Percentiles rank a stretch among this genome's conserved stretches.
Conservation (phyloP, 345 rosid genomes). For the Erodium maritimum region DNA sequence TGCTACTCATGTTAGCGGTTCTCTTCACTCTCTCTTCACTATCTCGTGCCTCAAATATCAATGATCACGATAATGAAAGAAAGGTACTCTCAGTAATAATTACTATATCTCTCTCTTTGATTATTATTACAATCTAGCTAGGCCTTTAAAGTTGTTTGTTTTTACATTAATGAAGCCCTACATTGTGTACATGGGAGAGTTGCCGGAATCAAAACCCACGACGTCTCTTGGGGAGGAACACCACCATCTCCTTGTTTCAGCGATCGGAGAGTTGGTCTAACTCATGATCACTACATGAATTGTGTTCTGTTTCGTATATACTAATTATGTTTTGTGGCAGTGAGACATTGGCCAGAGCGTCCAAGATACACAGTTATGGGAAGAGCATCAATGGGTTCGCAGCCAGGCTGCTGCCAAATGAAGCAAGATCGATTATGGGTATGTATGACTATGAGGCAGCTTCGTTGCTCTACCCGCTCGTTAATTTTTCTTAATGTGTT, state of each 20-base stretch:
- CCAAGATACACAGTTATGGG: slow-evolving; percentile 50
- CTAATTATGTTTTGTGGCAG: too few species aligned
- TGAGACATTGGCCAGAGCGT: slow-evolving; percentile 35
- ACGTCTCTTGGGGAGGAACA: neutral
- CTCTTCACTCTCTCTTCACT: neutral
- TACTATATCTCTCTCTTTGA: too few species aligned
- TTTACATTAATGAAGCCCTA: neutral
- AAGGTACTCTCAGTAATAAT: neutral
- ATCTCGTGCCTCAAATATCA: neutral
- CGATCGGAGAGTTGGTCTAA: neutral
- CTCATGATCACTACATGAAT: too few species aligned
- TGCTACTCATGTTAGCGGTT: neutral
- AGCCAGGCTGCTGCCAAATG: slow-evolving; percentile 58
- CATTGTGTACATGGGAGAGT: neutral
- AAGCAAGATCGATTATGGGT: slow-evolving; percentile 57
- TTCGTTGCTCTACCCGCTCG: neutral
- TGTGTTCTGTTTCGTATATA: too few species aligned
- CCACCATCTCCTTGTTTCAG: neutral
- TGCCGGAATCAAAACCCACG: neutral
- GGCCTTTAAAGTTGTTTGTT: neutral
- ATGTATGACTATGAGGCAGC: too few species aligned
- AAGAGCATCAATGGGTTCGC: slow-evolving; percentile 71
- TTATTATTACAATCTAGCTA: too few species aligned
- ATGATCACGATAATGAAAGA: too few species aligned
- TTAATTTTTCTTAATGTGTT: neutral